phyloP scores from a whole-genome alignment of 179 eudicot species.

The Spergularia azorica region DNA sequence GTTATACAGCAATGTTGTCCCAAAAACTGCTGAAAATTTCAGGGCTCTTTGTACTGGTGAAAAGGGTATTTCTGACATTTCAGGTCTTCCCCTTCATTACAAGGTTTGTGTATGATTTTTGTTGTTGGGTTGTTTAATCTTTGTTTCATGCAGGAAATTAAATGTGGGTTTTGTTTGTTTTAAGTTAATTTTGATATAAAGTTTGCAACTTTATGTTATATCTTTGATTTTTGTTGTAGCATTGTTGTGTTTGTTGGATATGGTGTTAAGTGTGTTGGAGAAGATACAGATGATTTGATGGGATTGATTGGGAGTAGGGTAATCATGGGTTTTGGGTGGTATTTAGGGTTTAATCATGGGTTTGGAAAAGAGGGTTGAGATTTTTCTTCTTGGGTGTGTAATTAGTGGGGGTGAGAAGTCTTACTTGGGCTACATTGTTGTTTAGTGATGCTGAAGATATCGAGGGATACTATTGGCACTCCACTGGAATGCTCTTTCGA shows the following conservation, averaged over 20 bases:
- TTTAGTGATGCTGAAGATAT: not conserved
- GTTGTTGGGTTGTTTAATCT: no score
- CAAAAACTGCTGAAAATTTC: constrained; percentile 87
- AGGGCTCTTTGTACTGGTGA: constrained; percentile 97
- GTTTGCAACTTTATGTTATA: not conserved
- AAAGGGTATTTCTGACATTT: constrained; percentile 54
- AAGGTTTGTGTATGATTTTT: constrained; percentile 42
- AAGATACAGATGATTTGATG: not conserved
- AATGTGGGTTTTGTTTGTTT: not conserved
- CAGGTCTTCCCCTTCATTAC: constrained; percentile 68
- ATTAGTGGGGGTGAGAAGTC: not conserved
- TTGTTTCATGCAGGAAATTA: not conserved
- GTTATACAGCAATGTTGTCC: constrained; percentile 71
- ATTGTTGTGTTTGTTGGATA: not conserved
- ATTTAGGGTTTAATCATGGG: not conserved
- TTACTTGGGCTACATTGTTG: not conserved
- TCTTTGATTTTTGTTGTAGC: not conserved
- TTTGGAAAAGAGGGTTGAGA: not conserved
- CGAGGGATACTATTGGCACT: no score
- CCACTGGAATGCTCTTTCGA: no score
- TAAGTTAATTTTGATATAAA: not conserved
- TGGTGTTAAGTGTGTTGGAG: no score
- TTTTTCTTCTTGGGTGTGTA: not conserved
- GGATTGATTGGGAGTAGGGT: no score
- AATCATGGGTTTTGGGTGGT: not conserved